Percentiles rank a stretch among this genome's conserved stretches.
Conservation (phyloP, 1,139 yeast species). For the Taphrina populina region DNA sequence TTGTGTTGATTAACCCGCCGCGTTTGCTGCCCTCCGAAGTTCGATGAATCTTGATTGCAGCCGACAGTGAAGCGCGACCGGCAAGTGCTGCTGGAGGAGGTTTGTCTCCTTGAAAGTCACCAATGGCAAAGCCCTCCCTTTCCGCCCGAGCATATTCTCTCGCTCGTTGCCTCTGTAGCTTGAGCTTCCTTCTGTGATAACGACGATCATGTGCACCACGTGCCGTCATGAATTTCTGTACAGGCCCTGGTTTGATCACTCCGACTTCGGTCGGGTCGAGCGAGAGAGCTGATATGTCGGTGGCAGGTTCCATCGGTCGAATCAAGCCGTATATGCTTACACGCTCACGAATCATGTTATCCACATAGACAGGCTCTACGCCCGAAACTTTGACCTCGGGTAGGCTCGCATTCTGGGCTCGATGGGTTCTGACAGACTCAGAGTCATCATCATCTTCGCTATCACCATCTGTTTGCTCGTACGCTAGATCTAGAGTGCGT, state of each 20-base stretch:
- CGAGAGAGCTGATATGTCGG: constrained; percentile 11
- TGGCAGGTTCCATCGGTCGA: constrained; percentile 33
- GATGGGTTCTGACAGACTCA: constrained; percentile 6
- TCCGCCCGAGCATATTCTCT: constrained; percentile 31
- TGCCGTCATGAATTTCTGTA: constrained; percentile 31
- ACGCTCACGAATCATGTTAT: constrained; percentile 34
- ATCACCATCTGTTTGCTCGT: neutral
- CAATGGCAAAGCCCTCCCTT: constrained; percentile 29
- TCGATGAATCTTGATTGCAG: constrained; percentile 21
- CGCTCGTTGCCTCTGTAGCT: constrained; percentile 28
- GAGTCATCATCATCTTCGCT: constrained; percentile 6
- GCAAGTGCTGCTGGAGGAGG: constrained; percentile 32
- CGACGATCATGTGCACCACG: constrained; percentile 22
- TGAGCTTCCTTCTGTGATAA: constrained; percentile 20
- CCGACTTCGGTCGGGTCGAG: constrained; percentile 28
- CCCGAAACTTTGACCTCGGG: constrained; percentile 29
- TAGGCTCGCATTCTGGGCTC: neutral
- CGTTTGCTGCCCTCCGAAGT: constrained; percentile 25
- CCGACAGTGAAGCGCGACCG: constrained; percentile 25
- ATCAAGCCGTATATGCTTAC: constrained; percentile 20
- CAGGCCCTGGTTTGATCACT: constrained; percentile 32
- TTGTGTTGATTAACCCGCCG: constrained; percentile 21
- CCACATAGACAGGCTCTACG: constrained; percentile 23
- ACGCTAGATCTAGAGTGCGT: neutral
- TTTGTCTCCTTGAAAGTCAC: constrained; percentile 15